Percentiles rank a stretch among this genome's conserved stretches.
These are phyloP conservation scores for Scheffersomyces titani DNA, from an alignment of 1,139 yeast species.

Conservation along the genomic window DNA sequence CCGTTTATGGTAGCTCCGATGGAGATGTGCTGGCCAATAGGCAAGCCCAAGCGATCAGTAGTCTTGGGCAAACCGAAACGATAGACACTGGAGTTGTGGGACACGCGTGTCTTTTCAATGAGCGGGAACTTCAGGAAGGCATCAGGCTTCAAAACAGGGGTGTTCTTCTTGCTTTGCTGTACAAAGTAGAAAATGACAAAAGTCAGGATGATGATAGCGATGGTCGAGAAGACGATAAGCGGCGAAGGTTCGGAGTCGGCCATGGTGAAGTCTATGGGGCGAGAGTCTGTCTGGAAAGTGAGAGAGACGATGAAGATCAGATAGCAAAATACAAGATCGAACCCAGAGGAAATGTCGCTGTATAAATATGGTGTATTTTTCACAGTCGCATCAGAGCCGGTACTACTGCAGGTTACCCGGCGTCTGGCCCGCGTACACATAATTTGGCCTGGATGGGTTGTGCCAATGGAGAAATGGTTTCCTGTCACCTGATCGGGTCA, in stretches of 20 bases:
- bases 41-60: constrained; percentile 79
- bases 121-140: constrained; percentile 81
- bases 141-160: constrained; percentile 62
- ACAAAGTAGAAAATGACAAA: constrained; percentile 40
- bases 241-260: constrained; percentile 37
- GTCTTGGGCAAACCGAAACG: constrained; percentile 82
- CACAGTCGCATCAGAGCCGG: not conserved
- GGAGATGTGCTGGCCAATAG: constrained; percentile 92
- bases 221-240: constrained; percentile 38
- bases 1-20: constrained; percentile 75
- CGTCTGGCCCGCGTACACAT: not conserved
- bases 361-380: not conserved
- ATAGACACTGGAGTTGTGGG: constrained; percentile 84
- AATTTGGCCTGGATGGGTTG: not conserved
- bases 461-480: not conserved
- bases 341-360: not conserved
- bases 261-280: constrained; percentile 5
- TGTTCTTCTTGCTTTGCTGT: constrained; percentile 38
- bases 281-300: not conserved
- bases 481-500: not conserved
- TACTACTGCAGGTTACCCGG: not conserved
- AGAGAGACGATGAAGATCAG: not conserved
- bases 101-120: constrained; percentile 72
- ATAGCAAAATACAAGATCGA: not conserved
- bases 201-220: constrained; percentile 42